Percentiles rank a stretch among this genome's conserved stretches.
phyloP scores from a whole-genome alignment of 139 green algal genomes.

The Volvox reticuliferus region DNA sequence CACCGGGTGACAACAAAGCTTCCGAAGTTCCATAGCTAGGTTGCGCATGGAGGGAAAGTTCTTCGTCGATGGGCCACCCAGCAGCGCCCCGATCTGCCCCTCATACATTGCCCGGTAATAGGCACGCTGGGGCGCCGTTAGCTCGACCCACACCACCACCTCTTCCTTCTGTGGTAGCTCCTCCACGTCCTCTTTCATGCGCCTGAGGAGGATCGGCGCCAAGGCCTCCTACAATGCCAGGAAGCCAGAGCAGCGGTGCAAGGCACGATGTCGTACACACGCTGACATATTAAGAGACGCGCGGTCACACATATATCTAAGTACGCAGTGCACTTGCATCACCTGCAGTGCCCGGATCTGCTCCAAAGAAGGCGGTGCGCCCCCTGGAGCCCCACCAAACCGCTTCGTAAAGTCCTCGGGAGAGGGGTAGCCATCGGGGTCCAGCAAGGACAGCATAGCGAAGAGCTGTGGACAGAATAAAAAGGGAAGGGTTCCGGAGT shows the following conservation, averaged over 20 bases:
- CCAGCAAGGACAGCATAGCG: conserved; percentile 87
- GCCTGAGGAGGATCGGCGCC: conserved; percentile 88
- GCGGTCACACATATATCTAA: no score
- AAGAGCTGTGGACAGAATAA: conserved; percentile 67
- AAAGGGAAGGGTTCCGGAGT: background rate
- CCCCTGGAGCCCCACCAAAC: conserved; percentile 44
- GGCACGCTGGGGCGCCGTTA: conserved; percentile 84
- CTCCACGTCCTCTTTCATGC: conserved; percentile 99
- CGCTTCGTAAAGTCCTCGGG: conserved; percentile 48
- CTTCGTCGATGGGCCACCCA: conserved; percentile 66
- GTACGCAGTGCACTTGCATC: background rate
- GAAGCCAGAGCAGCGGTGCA: no score
- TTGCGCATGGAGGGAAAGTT: conserved; percentile 88
- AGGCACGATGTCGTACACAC: no score
- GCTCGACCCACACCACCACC: conserved; percentile 89
- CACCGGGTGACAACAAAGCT: conserved; percentile 95
- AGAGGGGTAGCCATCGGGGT: conserved; percentile 59
- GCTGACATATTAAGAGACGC: no score
- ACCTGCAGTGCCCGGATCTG: conserved; percentile 82
- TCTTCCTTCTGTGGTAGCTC: conserved; percentile 97
- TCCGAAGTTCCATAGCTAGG: conserved; percentile 96
- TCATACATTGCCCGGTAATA: conserved; percentile 87
- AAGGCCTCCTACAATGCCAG: conserved; percentile 73
- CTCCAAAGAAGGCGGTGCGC: conserved; percentile 63
- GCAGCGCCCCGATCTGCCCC: conserved; percentile 74